Base-by-base conservation (phyloP, 495 filamentous ascomycete genomes). In the Aspergillus olivimuriae region DNA sequence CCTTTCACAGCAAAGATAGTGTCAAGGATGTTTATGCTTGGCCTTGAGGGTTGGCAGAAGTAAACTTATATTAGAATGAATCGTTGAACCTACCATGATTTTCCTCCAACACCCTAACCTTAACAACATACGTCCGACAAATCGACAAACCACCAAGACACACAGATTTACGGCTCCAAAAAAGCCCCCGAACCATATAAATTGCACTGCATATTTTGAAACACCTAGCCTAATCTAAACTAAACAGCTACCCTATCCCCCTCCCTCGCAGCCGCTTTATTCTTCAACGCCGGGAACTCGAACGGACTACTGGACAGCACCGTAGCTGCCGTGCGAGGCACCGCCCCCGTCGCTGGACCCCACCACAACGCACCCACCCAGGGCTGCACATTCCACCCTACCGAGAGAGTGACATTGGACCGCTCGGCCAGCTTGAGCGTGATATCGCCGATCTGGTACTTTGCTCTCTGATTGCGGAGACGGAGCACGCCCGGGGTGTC, bases 381-480 rank as follows among this genome's bases (percentile, higher is more conserved):
- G 24, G 92, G 92, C 77, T 98, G 92, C 47, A 96, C 86, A 73
- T 95, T 96, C 82, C 90, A 98, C 44, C 87, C 80, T 31, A 96
- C 73, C 41, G 75, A 74, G 37, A 98, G 68, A 22, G 78, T 83
- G 43, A 89, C 87, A 67, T 95, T 84, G 30, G 69, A 63, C 16
- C 74, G 61, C 52, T 79, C 73, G 31, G 86, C 83, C 48, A 95
- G 66, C 56, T 75, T 76, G 39, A 87, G 86, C 7, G 78, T 76
- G 16, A 89, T 83, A 62, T 95, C 87, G 9, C 87, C 90, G 60
- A 96, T 88, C 55, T 90, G 84, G 74, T 98, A 98, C 66, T 98
- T 97, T 5, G 86, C 82, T 56, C 80, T 82, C 58, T 89, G 83
- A 60, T 87, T 87, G 53, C 78, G 77, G 48, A 97, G 76, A 21